Percentiles rank a stretch among this genome's conserved stretches.
These are phyloP conservation scores for Begonia fuchsioides DNA, from an alignment of 306 rosid genomes.

Conservation along the genomic window DNA sequence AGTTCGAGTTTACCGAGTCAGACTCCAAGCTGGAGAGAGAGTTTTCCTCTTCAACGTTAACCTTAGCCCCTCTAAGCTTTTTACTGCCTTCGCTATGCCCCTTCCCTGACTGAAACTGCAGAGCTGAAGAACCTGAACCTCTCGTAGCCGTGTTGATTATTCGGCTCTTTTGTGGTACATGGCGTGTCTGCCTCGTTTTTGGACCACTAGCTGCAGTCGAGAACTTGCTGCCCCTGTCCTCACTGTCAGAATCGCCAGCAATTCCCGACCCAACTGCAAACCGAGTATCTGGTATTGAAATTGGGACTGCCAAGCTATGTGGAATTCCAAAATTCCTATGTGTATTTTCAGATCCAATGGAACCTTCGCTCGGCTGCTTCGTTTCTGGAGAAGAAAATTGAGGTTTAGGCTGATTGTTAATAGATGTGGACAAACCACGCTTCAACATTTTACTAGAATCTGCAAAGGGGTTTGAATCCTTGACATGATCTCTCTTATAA, in stretches of 20 bases:
- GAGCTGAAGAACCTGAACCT: constrained; percentile 30
- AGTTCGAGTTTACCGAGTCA: constrained; percentile 76
- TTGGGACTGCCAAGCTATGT: constrained; percentile 28
- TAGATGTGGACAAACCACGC: constrained; percentile 44
- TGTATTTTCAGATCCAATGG: constrained; percentile 30
- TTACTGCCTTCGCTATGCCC: constrained; percentile 40
- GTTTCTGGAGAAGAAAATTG: constrained; percentile 20
- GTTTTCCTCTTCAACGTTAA: constrained; percentile 41
- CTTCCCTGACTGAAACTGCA: constrained; percentile 37
- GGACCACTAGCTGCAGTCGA: constrained; percentile 84
- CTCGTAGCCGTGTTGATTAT: constrained; percentile 24
- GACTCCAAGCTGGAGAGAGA: constrained; percentile 77
- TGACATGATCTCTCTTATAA: constrained; percentile 23
- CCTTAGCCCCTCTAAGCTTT: constrained; percentile 52
- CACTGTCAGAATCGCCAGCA: constrained; percentile 54
- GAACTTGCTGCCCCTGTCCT: constrained; percentile 82
- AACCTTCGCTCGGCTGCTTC: constrained; percentile 38
- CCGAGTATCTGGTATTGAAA: constrained; percentile 35
- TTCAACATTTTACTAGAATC: constrained; percentile 50
- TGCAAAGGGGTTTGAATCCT: constrained; percentile 25
- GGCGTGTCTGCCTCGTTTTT: constrained; percentile 27
- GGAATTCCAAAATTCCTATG: constrained; percentile 29
- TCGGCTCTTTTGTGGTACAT: constrained; percentile 26
- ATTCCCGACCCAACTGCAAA: constrained; percentile 47
- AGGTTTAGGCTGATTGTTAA: constrained; percentile 19